Evolutionary conservation across 306 rosid species (phyloP).

Genomic region (Inga oerstediana): DNA sequence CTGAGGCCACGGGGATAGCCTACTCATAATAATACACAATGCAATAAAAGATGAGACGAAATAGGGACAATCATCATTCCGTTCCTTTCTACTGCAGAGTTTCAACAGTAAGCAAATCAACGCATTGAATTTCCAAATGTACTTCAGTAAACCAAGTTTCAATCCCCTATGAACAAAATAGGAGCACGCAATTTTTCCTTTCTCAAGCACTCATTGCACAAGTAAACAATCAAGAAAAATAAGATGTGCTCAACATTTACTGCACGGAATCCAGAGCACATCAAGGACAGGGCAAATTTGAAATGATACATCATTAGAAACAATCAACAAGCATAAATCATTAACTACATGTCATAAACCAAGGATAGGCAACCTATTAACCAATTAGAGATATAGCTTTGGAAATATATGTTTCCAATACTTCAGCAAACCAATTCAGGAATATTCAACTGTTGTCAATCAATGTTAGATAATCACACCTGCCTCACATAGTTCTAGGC

Average conservation of each 20-base stretch:
- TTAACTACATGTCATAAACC: neutral
- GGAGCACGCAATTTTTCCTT: neutral
- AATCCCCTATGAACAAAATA: constrained; percentile 16
- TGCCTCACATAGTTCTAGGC: neutral
- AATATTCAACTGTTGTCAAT: neutral
- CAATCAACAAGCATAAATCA: neutral
- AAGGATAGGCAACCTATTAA: neutral
- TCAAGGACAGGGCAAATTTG: neutral
- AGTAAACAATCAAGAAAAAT: neutral
- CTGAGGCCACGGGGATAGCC: constrained; percentile 29
- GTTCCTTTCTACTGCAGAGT: neutral
- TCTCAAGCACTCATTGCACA: neutral
- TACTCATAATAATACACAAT: constrained; percentile 14
- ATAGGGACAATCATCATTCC: neutral
- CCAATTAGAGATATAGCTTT: neutral
- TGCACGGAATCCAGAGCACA: neutral
- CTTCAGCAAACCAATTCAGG: constrained; percentile 4
- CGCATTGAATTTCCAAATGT: neutral
- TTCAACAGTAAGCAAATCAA: neutral
- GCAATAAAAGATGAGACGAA: constrained; percentile 6
- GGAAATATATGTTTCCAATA: neutral
- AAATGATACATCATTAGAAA: constrained; percentile 12
- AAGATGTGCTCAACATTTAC: neutral
- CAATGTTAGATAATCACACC: neutral
- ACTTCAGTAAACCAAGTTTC: neutral